Base-by-base conservation (phyloP, 345 rosid genomes). In the Pistacia vera region DNA sequence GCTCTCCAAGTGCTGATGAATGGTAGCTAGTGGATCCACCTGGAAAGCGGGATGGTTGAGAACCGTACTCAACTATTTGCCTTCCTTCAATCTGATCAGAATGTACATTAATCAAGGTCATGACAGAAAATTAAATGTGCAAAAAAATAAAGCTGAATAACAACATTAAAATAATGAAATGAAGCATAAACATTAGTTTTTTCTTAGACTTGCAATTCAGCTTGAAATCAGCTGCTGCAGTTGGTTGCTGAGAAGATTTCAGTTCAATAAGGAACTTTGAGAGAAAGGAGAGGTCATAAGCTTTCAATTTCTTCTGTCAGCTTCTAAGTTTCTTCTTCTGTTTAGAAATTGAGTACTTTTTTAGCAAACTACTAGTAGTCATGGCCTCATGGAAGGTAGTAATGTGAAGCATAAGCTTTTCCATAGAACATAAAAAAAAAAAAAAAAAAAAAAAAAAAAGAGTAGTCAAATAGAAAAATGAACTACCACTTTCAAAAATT, bases 201-300 rank as follows among this genome's bases (percentile, higher is more conserved):
- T 88, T 82, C 80, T 93, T 88, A 41, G 87, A 82, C 85, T 86
- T 96, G 84, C 95, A 86, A 69, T 88, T 91, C 77, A 96, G 78
- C 89, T 89, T 96, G 74, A 83, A 66, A 66, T 88, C 76, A 2
- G 83, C 80, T 18, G 81, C 80, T 52, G 84, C 75, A 71, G 77
- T 76, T 68, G 70, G 76, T 77, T 86, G 79, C 64, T 74, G 76
- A 14, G 88, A 73, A 81, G 67, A 72, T 72, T 80, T 86, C 54
- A 86, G 62, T 77, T 92, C 97, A 0, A 95, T 98, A 61, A 96
- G 98, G 83, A 89, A 88, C 55, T 96, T 94, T 0, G 92, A 79
- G 62, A 93, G 95, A 18, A 72, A 22, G 51, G 99, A 77, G 71
- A 96, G 91, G 69, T 92, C 91, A 79, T 85, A 89, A 22, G 86